A percentile compares a stretch with the other conserved stretches of the same genome.
Evolutionary conservation across 2,329 filamentous ascomycete species (phyloP).

Genomic region (Pezicula carpinea): DNA sequence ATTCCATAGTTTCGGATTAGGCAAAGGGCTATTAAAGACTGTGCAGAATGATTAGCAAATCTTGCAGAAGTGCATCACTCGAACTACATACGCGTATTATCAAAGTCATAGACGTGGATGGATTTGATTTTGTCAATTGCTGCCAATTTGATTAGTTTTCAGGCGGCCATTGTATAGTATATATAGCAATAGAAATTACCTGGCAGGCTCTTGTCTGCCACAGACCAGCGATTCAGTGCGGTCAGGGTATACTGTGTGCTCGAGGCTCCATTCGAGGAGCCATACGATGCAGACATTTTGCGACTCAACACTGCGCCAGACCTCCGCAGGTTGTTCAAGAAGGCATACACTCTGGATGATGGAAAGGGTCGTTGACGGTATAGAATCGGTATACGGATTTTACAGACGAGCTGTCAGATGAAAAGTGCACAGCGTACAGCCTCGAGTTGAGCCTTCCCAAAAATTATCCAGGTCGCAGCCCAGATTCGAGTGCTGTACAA

Average conservation of each 20-base stretch:
- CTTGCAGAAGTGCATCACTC: neutral
- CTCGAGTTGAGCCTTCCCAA: neutral
- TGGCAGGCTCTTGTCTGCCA: conserved; percentile 68
- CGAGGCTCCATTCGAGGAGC: conserved; percentile 12
- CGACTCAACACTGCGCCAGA: conserved; percentile 13
- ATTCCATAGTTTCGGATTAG: conserved; percentile 86
- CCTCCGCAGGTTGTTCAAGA: conserved; percentile 9
- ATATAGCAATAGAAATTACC: conserved; percentile 35
- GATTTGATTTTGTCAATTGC: conserved; percentile 65
- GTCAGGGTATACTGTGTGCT: conserved; percentile 54
- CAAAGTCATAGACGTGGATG: conserved; percentile 95
- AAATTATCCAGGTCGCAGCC: neutral
- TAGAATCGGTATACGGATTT: neutral
- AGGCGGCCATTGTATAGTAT: conserved; percentile 6
- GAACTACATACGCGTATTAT: conserved; percentile 73
- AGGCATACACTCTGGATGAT: conserved; percentile 12
- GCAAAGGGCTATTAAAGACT: conserved; percentile 90
- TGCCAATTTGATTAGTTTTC: conserved; percentile 24
- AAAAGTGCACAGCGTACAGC: neutral
- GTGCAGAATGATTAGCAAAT: conserved; percentile 12
- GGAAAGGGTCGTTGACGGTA: neutral
- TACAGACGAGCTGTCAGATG: conserved; percentile 6
- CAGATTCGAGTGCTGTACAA: neutral
- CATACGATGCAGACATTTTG: conserved; percentile 11
- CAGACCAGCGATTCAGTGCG: conserved; percentile 78